Evolutionary conservation across 208 protist species (phyloP), one percentile per base, ranked within the genome.

Genomic region (Naegleria lovaniensis): DNA sequence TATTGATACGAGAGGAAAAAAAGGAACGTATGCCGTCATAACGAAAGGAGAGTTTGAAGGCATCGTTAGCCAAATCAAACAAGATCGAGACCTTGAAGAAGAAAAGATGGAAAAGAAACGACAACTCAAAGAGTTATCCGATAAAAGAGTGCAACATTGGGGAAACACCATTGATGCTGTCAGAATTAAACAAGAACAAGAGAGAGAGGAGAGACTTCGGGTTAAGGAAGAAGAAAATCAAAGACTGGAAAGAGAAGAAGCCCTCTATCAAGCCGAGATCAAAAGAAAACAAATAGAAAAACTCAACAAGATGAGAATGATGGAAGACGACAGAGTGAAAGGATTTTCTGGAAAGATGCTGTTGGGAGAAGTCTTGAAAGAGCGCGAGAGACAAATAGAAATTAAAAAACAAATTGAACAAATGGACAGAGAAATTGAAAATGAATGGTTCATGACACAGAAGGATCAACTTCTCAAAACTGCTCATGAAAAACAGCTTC

Each of bases 271-370:
- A 58, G 85, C 85, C 16, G 85, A 88, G 55, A 11, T 43, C 33
- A 29, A 39, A 29, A 88, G 85, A 88, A 88, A 58, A 58, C 85
- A 88, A 88, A 88, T 88, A 36, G 85, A 88, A 38, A 88, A 39
- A 88, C 1, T 38, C 38, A 88, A 88, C n/a, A 88, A 88, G 22
- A 43, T 88, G n/a, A 33, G 19, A 58, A 40, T 58, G 22, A 40
- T 40, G 3, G 85, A 88, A 39, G 33, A 88, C 36, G 85, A 88
- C 16, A 16, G 85, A 59, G 85, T 88, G 29, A 88, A 58, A 13
- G 41, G 41, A 38, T 9, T 88, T 58, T n/a, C 7, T 9, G 40
- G 85, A 29, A 51, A 88, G n/a, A 36, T 88, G 5, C 41, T 88
- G 15, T 29, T 88, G 41, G 43, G n/a, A 33, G 85, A 88, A 36